Conservation (phyloP, 2,329 filamentous ascomycete genomes). For the Calycina marina region DNA sequence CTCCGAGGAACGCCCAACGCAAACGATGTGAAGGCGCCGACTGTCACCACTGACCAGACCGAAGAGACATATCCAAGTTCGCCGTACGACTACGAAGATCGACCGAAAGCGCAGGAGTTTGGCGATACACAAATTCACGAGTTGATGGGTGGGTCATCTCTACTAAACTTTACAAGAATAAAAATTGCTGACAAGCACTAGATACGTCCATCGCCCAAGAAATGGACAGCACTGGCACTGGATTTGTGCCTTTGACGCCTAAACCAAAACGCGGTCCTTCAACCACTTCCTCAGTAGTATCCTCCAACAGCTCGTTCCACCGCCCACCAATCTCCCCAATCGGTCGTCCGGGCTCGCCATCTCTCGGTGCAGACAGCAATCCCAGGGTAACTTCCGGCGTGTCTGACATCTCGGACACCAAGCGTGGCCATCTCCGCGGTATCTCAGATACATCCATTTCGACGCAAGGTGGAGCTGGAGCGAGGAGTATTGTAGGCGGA, state of each 20-base stretch:
- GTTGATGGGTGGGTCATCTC: conserved; percentile 18
- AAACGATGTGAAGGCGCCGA: conserved; percentile 16
- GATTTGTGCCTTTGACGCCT: conserved; percentile 7
- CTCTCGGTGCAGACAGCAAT: conserved; percentile 3
- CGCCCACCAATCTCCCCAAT: conserved; percentile 1
- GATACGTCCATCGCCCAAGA: conserved; percentile 14
- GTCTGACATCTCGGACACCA: conserved; percentile 9
- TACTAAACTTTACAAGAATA: conserved; percentile 1
- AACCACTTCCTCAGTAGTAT: conserved; percentile 11
- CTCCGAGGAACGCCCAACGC: conserved; percentile 10
- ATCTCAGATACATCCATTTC: conserved; percentile 16
- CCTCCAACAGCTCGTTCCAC: conserved; percentile 1
- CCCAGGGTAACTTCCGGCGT: conserved; percentile 7
- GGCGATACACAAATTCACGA: conserved; percentile 20
- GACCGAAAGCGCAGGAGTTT: conserved; percentile 13
- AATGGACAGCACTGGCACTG: no score
- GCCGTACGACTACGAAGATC: conserved; percentile 10
- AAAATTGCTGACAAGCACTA: conserved; percentile 4
- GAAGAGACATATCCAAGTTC: conserved; percentile 6
- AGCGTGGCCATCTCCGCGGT: conserved; percentile 14
- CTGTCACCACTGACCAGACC: conserved; percentile 19
- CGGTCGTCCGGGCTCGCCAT: conserved; percentile 8
- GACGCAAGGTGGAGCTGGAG: no score
- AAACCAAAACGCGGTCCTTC: conserved; percentile 2
- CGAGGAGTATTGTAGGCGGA: no score